Percentiles rank a stretch among this genome's conserved stretches.
These are phyloP conservation scores for Galerina marginata DNA, from an alignment of 768 basidiomycete species.

Conservation along the genomic window DNA sequence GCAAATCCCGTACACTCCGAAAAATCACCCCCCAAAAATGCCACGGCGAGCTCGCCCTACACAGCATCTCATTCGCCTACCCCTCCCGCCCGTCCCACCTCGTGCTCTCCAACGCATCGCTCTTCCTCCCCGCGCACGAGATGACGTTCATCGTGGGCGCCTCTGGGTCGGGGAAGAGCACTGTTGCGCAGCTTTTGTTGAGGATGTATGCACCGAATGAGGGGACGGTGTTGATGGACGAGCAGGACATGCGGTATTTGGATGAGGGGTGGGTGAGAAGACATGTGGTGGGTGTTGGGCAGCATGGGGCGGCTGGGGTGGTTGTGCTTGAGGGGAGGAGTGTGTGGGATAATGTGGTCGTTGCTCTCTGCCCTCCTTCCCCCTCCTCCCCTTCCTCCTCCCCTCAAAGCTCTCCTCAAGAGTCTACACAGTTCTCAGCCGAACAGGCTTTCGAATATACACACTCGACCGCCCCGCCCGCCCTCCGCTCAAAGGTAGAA, in stretches of 20 bases:
- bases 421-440: slow-evolving; percentile 35
- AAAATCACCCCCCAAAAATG: slow-evolving; percentile 71
- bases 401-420: not conserved
- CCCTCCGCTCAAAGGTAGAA: slow-evolving; percentile 68
- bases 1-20: slow-evolving; percentile 49
- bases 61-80: slow-evolving; percentile 82
- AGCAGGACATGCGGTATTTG: slow-evolving; percentile 77
- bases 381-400: not conserved
- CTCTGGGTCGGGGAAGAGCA: slow-evolving; percentile 94
- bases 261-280: slow-evolving; percentile 71
- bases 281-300: slow-evolving; percentile 79
- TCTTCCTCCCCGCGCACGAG: slow-evolving; percentile 76
- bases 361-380: slow-evolving; percentile 47
- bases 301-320: slow-evolving; percentile 66
- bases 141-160: slow-evolving; percentile 91
- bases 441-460: not conserved
- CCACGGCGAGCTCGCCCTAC: slow-evolving; percentile 76
- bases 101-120: slow-evolving; percentile 68
- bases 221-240: slow-evolving; percentile 72
- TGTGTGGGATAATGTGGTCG: slow-evolving; percentile 73
- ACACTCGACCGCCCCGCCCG: slow-evolving; percentile 55
- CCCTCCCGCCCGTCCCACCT: slow-evolving; percentile 74
- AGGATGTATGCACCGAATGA: slow-evolving; percentile 71
- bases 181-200: slow-evolving; percentile 82
- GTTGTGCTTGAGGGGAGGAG: slow-evolving; percentile 74